These are phyloP conservation scores for Beta corolliflora DNA, from an alignment of 179 eudicot species.

Conservation along the genomic window DNA sequence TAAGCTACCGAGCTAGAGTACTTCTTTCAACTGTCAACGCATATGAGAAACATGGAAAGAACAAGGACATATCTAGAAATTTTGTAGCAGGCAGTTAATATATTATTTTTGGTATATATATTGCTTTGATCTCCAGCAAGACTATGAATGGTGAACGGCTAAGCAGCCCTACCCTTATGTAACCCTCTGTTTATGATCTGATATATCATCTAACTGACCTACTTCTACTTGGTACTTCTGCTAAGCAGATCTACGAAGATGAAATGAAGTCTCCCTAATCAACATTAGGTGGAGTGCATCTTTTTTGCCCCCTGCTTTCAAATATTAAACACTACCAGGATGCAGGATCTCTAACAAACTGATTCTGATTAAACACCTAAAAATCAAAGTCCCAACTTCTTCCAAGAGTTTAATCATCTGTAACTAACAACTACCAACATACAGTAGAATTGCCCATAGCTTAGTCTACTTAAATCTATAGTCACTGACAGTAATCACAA, in stretches of 20 bases:
- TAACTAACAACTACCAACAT: too few species aligned
- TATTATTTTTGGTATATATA: too few species aligned
- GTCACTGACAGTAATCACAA: too few species aligned
- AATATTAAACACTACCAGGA: background rate
- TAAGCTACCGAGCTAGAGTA: too few species aligned
- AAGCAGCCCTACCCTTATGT: too few species aligned
- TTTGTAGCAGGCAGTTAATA: too few species aligned
- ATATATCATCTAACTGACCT: background rate
- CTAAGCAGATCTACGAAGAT: background rate
- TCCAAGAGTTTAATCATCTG: background rate
- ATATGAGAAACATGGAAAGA: too few species aligned
- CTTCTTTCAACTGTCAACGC: too few species aligned
- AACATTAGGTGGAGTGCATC: slow-evolving; percentile 10
- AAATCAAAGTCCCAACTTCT: background rate
- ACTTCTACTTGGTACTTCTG: background rate
- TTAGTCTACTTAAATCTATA: too few species aligned
- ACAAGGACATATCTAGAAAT: too few species aligned
- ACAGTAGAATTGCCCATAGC: too few species aligned
- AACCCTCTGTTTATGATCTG: background rate
- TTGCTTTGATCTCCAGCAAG: background rate
- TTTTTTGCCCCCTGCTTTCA: background rate
- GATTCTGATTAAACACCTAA: slow-evolving; percentile 13
- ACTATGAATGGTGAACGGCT: too few species aligned
- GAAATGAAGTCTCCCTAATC: background rate
- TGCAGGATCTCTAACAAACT: background rate